Conservation (phyloP, 164 flowering plant species). For the Cinnamomum chago region DNA sequence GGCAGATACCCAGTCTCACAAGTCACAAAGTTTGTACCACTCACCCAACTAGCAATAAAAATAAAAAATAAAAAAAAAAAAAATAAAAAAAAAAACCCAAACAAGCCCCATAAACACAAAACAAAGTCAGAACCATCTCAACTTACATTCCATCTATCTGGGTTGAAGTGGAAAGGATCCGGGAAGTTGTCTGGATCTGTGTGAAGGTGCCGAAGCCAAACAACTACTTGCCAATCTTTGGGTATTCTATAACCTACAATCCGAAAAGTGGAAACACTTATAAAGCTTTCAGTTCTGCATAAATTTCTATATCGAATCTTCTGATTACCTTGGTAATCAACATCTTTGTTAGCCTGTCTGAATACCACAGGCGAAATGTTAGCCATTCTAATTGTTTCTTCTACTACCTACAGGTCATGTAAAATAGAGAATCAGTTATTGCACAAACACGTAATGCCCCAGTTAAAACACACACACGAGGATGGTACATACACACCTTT, state of each 20-base stretch:
- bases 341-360: conserved; percentile 32
- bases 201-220: conserved; percentile 42
- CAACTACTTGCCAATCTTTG: conserved; percentile 39
- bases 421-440: background rate
- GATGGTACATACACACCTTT: conserved; percentile 1
- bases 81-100: too few relatives aligned
- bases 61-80: too few relatives aligned
- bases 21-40: too few relatives aligned
- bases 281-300: background rate
- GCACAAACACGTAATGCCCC: too few relatives aligned
- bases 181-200: conserved; percentile 46
- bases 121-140: too few relatives aligned
- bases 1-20: too few relatives aligned
- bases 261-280: background rate
- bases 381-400: conserved; percentile 53
- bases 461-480: too few relatives aligned
- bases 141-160: conserved; percentile 60
- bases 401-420: conserved; percentile 35
- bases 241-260: conserved; percentile 47
- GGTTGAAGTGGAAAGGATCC: conserved; percentile 46
- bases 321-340: conserved; percentile 37
- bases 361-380: conserved; percentile 35
- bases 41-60: too few relatives aligned
- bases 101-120: too few relatives aligned
- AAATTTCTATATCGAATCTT: background rate